These are phyloP conservation scores for Salix suchowensis DNA, from an alignment of 345 rosid species.

Conservation along the genomic window DNA sequence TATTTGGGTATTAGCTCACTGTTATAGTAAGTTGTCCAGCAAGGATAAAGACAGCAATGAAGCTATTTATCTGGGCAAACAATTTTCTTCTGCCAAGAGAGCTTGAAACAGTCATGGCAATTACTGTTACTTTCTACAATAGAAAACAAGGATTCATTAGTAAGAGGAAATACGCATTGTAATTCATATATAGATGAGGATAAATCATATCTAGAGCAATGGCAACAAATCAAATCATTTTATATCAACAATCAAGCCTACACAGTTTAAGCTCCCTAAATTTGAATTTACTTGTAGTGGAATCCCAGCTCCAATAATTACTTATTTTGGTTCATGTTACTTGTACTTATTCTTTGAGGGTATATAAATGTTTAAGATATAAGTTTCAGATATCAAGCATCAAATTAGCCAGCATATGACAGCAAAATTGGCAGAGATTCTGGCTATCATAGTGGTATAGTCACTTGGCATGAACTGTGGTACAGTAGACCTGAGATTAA, in stretches of 20 bases:
- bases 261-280: background rate
- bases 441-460: too few species aligned
- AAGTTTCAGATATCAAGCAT: too few species aligned
- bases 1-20: slow-evolving; percentile 31
- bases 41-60: slow-evolving; percentile 85
- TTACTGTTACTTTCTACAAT: slow-evolving; percentile 82
- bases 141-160: slow-evolving; percentile 8
- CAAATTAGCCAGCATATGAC: too few species aligned
- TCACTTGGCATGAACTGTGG: too few species aligned
- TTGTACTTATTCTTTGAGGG: background rate
- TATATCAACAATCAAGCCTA: background rate
- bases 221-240: background rate
- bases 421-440: too few species aligned
- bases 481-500: too few species aligned
- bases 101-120: slow-evolving; percentile 69
- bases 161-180: background rate
- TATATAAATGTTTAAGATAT: background rate
- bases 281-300: background rate
- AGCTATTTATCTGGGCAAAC: slow-evolving; percentile 93
- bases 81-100: slow-evolving; percentile 75
- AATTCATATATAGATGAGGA: background rate
- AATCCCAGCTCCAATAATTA: background rate
- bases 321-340: background rate
- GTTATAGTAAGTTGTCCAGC: slow-evolving; percentile 87
- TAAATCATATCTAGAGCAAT: background rate